A percentile compares a stretch with the other conserved stretches of the same genome.
phyloP scores from a whole-genome alignment of 768 basidiomycete genomes.

The Pleurotus djamor region DNA sequence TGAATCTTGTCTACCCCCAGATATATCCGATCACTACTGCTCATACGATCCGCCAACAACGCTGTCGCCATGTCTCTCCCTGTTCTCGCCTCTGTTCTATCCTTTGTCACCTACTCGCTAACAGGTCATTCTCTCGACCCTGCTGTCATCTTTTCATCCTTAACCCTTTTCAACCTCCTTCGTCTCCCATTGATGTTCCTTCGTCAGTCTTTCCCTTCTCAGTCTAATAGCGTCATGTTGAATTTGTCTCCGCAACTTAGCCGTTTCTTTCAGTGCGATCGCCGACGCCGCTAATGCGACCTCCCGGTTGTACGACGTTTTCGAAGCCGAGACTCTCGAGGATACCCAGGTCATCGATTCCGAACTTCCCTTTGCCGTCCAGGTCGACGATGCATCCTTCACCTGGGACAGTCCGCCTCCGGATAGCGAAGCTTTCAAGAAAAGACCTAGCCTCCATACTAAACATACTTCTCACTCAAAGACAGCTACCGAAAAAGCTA shows the following conservation, averaged over 20 bases:
- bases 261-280: constrained; percentile 70
- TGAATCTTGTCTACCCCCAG: constrained; percentile 21
- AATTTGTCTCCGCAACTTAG: constrained; percentile 28
- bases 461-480: constrained; percentile 7
- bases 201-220: constrained; percentile 30
- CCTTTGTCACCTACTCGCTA: constrained; percentile 75
- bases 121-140: constrained; percentile 69
- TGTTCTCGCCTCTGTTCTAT: constrained; percentile 72
- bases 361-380: constrained; percentile 59
- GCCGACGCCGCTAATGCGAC: constrained; percentile 84
- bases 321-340: constrained; percentile 76
- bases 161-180: constrained; percentile 83
- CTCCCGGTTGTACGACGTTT: constrained; percentile 75
- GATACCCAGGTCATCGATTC: constrained; percentile 56
- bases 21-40: constrained; percentile 63
- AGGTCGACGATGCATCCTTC: constrained; percentile 69
- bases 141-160: constrained; percentile 76
- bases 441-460: constrained; percentile 15
- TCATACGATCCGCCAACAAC: constrained; percentile 65
- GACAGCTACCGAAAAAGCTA: constrained; percentile 22
- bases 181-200: constrained; percentile 79
- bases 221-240: constrained; percentile 3
- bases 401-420: constrained; percentile 83
- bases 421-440: constrained; percentile 37
- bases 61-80: constrained; percentile 74